Base-by-base conservation (phyloP, 768 basidiomycete species). In the Trametes meyenii region DNA sequence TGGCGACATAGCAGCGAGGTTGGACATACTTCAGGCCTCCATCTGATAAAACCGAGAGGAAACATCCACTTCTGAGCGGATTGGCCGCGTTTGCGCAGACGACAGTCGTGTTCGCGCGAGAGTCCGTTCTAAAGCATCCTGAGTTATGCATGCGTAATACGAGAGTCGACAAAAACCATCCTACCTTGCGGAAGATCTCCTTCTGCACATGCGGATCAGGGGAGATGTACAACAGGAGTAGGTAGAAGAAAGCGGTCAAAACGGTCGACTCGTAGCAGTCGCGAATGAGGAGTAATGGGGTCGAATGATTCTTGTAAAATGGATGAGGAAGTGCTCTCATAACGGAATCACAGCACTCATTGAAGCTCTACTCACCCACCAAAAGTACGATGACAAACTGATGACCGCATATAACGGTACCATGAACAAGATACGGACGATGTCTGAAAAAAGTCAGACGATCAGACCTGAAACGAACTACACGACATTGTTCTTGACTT, bases 211-310 rank as follows among this genome's bases (percentile, higher is more conserved):
- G 82, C 4, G 78, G 71, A 64, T 86, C 80, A 44, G 83, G 85
- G 0, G 87, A 88, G 13, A 92, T 73, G 75, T 90, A 92, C 59
- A 79, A 79, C 52, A 92, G 77, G 29, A 93, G 79, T 35, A 93
- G 80, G 69, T 89, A 90, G 74, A 93, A 91, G 78, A 92, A 92
- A 2, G 88, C 79, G 0, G 86, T 88, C 61, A 93, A 76, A 13
- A 91, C 85, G 40, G 87, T 83, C 12, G 89, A 83, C 76, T 92
- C 90, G 72, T 91, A 92, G 63, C 83, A 81, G 69, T 91, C 90
- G 46, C 89, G 82, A 53, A 89, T 72, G 46, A 92, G 81, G 43
- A 90, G 80, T 26, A 89, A 74, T 3, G 87, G 85, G 0, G 89
- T 86, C 1, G 89, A 81, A 57, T 89, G 82, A 61, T 87, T 84